Evolutionary conservation across 257 asterid genomes (phyloP), one percentile per base, ranked within the genome.

Genomic region (Primulina huaijiensis): DNA sequence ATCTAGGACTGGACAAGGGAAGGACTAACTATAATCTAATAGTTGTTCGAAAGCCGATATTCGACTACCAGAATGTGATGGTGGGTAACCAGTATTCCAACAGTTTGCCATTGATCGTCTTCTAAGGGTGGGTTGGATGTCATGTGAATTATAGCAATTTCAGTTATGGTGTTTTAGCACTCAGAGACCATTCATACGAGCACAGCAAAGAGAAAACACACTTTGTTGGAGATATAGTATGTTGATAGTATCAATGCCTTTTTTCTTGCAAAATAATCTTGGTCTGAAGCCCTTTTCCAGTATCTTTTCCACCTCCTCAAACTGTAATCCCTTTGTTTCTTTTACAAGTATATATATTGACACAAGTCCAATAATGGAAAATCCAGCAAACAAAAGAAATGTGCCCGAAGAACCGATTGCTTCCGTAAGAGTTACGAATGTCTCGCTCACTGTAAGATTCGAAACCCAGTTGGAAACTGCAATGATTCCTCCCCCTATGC

Each of bases 391-490:
- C 68, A 72, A 40, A 12, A 72, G 76, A 55, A 72, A 72, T 0
- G 76, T 72, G 35, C 76, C 66, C 19, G 65, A 65, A 0, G 76
- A 72, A 0, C 76, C 76, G 30, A 72, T 69, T 6, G 67, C 71
- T 64, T 72, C 71, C 9, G 65, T 72, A 27, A 72, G 30, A 9
- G 71, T 72, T 35, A 72, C 56, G 71, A 72, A 72, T 27, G 76
- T 72, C 35, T 53, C 63, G 10, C 76, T 72, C 50, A 64, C 76
- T 30, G 37, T 64, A 0, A 72, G 71, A 64, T 72, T 64, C 25
- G 76, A 72, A 34, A 53, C 68, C 76, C 76, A 72, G 55, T 72
- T 72, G 8, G 71, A 72, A 64, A 64, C 76, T 64, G 76, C 76
- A 8, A 71, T 71, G 43, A 64, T 43, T 31, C 76, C 76, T 56